Base-by-base conservation (phyloP, 768 basidiomycete species). In the Suillus subalutaceus region DNA sequence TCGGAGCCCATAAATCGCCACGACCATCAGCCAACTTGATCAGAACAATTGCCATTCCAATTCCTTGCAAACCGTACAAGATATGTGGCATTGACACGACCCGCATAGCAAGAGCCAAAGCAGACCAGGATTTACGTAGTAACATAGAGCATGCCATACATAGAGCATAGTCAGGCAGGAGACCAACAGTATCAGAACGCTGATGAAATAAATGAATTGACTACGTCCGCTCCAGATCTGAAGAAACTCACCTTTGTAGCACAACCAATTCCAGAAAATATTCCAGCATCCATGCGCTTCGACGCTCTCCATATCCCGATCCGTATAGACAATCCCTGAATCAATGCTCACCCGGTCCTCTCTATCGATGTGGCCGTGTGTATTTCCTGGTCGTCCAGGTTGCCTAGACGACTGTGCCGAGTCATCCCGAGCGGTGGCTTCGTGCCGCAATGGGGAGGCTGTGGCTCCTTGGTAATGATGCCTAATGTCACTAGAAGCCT, bases 171-270 rank as follows among this genome's bases (percentile, higher is more conserved):
- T 13, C 12, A n/a, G n/a, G 5, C 15, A 5, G 8, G n/a, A 40
- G 7, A 58, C 7, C 1, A 38, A 7, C 15, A 7, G 16, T 58
- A 8, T 58, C 57, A 58, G 15, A 58, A 23, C 13, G 57, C 57
- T 40, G 2, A 16, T 16, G 57, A 15, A 23, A 40, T 40, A 37
- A 15, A n/a, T 58, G 20, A 40, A 58, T 58, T 23, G 57, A 58
- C 38, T 16, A 13, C 1, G 4, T 9, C 32, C 12, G 38, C 13
- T 26, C 13, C 12, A 23, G n/a, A 58, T 16, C 1, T 3, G 7
- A 58, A 38, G 57, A 58, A 40, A 40, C 57, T 58, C n/a, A 35
- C 57, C 57, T 16, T 58, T 58, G n/a, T 58, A 58, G 8, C 57
- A 58, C 15, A 58, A 8, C 57, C 57, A 58, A 16, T 38, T 9